Conservation (phyloP, 768 basidiomycete genomes). For the Xerocomus spinulosus region DNA sequence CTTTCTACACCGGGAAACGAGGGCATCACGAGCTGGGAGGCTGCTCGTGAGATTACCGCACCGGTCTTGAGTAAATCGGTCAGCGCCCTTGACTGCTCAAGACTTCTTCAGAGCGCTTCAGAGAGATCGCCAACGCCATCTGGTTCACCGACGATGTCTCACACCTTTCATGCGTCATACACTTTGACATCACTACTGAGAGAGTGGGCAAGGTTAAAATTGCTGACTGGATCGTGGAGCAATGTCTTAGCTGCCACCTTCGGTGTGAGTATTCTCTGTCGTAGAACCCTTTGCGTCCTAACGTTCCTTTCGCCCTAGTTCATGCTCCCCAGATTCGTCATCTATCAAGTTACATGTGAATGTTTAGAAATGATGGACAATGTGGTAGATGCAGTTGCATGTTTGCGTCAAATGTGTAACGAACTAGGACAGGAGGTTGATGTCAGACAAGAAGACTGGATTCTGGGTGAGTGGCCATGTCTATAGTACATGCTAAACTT, state of each 20-base stretch:
- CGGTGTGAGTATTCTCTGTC: background rate
- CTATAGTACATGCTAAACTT: background rate
- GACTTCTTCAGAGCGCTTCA: no score
- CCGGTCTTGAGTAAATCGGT: no score
- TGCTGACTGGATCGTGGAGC: constrained; percentile 1
- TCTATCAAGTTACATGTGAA: background rate
- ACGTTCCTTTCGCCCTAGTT: background rate
- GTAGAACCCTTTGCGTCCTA: background rate
- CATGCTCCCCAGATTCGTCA: background rate
- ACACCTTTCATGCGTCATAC: no score
- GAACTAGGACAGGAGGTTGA: background rate
- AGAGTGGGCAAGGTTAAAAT: constrained; percentile 4
- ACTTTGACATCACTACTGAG: background rate
- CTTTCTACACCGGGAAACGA: background rate
- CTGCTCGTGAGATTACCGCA: constrained; percentile 1
- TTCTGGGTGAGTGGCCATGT: background rate
- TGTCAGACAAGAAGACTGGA: background rate
- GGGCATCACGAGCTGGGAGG: background rate
- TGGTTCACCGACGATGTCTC: background rate
- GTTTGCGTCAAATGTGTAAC: background rate
- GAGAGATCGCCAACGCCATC: no score
- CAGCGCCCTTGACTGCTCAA: no score
- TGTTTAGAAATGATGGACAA: background rate
- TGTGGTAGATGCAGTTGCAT: background rate
- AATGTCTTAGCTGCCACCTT: background rate